Evolutionary conservation across 345 rosid genomes (phyloP).

Genomic region (Carallia brachiata): DNA sequence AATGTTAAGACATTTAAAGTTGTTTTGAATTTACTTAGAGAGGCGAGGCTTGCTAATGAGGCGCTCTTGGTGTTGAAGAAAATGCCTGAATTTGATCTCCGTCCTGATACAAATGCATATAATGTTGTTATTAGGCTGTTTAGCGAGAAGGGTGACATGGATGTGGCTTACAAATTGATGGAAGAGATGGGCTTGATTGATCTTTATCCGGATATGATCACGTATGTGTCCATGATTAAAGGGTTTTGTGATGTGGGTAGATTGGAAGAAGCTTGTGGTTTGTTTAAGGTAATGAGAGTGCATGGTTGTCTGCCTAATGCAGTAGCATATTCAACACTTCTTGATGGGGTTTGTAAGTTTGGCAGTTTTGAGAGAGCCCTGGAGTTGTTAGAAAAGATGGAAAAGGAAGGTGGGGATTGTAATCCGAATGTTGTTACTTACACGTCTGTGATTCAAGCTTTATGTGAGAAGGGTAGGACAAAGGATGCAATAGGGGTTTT

Average conservation of each 20-base stretch:
- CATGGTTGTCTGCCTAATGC: constrained; percentile 57
- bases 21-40: constrained; percentile 62
- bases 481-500: constrained; percentile 58
- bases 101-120: constrained; percentile 49
- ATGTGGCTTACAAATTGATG: constrained; percentile 53
- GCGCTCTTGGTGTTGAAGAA: constrained; percentile 67
- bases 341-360: constrained; percentile 63
- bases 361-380: constrained; percentile 54
- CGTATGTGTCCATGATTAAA: constrained; percentile 58
- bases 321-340: constrained; percentile 59
- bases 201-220: constrained; percentile 64
- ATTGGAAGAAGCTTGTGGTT: constrained; percentile 58
- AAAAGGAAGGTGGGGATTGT: constrained; percentile 54
- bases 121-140: constrained; percentile 70
- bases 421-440: constrained; percentile 65
- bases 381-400: constrained; percentile 67
- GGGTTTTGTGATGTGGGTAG: constrained; percentile 61
- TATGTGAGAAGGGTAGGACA: constrained; percentile 50
- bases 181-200: constrained; percentile 62
- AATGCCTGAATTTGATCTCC: constrained; percentile 54
- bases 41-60: constrained; percentile 57
- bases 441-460: constrained; percentile 60
- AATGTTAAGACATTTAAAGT: constrained; percentile 57
- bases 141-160: constrained; percentile 60
- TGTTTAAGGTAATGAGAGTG: constrained; percentile 51